Conservation (phyloP, 2,329 filamentous ascomycete genomes). For the Acephala macrosclerotiorum region DNA sequence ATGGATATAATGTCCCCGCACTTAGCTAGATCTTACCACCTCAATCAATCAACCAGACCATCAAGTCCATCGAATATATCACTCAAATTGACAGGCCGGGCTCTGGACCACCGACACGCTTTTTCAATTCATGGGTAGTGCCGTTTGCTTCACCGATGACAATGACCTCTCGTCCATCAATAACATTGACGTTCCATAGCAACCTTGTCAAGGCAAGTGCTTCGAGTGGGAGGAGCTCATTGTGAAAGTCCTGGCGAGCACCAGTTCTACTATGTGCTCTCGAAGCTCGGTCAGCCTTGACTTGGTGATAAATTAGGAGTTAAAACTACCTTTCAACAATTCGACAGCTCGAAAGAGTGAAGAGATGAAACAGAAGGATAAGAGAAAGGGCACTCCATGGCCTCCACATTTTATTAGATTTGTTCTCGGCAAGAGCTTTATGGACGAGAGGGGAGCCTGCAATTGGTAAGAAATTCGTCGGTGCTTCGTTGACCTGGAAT, state of each 20-base stretch:
- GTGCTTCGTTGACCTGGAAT: no score
- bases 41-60: no score
- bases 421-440: no score
- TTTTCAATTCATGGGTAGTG: background rate
- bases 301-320: background rate
- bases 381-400: background rate
- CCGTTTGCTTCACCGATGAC: no score
- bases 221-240: conserved; percentile 1
- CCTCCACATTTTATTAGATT: background rate
- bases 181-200: background rate
- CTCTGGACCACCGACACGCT: background rate
- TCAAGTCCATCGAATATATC: no score
- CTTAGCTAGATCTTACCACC: no score
- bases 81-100: no score
- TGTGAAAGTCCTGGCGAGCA: background rate
- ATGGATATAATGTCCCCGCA: no score
- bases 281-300: background rate
- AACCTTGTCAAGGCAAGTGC: background rate
- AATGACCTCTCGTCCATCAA: background rate
- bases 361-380: background rate
- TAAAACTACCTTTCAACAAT: background rate
- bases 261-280: background rate
- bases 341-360: background rate
- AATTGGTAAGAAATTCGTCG: no score
- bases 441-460: no score